Conservation (phyloP, 441 rosid species). For the Croton setiger region DNA sequence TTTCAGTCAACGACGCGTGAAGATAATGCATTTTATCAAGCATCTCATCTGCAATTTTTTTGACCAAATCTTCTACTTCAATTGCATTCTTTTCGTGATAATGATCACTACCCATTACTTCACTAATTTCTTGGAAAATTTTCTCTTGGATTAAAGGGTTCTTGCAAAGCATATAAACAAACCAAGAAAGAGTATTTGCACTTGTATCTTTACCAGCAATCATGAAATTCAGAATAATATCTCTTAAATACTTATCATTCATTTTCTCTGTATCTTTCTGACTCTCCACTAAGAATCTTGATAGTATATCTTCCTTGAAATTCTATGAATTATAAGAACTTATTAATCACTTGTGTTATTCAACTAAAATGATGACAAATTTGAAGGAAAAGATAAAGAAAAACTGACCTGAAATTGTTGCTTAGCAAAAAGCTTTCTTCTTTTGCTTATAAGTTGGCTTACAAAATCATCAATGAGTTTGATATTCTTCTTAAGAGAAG, state of each 20-base stretch:
- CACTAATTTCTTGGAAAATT: constrained; percentile 47
- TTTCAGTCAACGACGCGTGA: constrained; percentile 77
- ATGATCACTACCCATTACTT: constrained; percentile 28
- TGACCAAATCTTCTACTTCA: constrained; percentile 37
- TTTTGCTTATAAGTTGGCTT: constrained; percentile 37
- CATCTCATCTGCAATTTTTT: constrained; percentile 41
- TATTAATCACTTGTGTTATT: no score
- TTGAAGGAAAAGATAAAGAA: background rate
- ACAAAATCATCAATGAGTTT: constrained; percentile 47
- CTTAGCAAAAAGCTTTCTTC: constrained; percentile 30
- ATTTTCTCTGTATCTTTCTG: constrained; percentile 51
- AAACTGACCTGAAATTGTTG: constrained; percentile 31
- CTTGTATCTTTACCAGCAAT: constrained; percentile 77
- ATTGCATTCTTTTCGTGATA: constrained; percentile 19
- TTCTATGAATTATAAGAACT: no score
- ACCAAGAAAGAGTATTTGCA: constrained; percentile 73
- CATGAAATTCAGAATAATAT: constrained; percentile 67
- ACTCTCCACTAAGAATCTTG: constrained; percentile 58
- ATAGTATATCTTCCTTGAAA: constrained; percentile 67
- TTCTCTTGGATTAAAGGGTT: constrained; percentile 71
- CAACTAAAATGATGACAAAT: no score
- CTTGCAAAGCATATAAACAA: constrained; percentile 68
- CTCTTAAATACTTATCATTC: constrained; percentile 65
- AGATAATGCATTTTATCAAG: constrained; percentile 78
- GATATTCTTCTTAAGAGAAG: constrained; percentile 48